A percentile compares a stretch with the other conserved stretches of the same genome.
These are phyloP conservation scores for Termitomyces eurrhizus DNA, from an alignment of 768 basidiomycete genomes.

Conservation along the genomic window DNA sequence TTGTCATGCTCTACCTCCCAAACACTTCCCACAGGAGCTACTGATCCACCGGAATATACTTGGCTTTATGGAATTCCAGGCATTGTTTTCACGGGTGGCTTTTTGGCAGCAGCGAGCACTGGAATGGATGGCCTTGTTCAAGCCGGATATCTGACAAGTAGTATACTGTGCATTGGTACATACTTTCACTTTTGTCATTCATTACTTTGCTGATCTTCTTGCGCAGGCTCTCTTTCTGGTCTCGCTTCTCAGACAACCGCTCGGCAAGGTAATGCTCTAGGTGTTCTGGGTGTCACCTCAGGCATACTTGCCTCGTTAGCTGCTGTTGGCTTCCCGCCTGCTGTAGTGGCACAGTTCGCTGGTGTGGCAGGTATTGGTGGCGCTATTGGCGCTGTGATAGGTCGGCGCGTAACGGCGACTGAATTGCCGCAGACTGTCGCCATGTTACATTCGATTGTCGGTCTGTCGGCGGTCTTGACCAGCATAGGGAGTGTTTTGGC, in stretches of 20 bases:
- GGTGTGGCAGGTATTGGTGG: conserved; percentile 75
- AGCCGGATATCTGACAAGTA: conserved; percentile 83
- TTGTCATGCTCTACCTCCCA: neutral
- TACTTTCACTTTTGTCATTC: neutral
- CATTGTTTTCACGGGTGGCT: conserved; percentile 78
- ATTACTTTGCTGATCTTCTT: neutral
- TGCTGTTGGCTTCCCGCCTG: conserved; percentile 79
- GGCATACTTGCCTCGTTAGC: conserved; percentile 78
- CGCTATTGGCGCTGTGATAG: conserved; percentile 65
- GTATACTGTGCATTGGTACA: conserved; percentile 79
- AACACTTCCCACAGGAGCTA: conserved; percentile 47
- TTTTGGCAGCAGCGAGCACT: conserved; percentile 76
- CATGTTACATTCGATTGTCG: conserved; percentile 84
- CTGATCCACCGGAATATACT: conserved; percentile 85
- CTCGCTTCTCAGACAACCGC: conserved; percentile 78
- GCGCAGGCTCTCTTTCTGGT: conserved; percentile 70
- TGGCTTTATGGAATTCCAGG: conserved; percentile 82
- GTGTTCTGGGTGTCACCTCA: conserved; percentile 79
- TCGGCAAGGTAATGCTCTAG: conserved; percentile 85
- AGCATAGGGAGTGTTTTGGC: conserved; percentile 79
- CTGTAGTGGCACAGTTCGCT: conserved; percentile 74
- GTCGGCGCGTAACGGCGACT: conserved; percentile 80
- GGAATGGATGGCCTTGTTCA: conserved; percentile 86
- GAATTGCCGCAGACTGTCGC: conserved; percentile 81
- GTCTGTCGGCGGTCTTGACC: conserved; percentile 85